Evolutionary conservation across 495 filamentous ascomycete species (phyloP).

Genomic region (Aspergillus haitiensis): DNA sequence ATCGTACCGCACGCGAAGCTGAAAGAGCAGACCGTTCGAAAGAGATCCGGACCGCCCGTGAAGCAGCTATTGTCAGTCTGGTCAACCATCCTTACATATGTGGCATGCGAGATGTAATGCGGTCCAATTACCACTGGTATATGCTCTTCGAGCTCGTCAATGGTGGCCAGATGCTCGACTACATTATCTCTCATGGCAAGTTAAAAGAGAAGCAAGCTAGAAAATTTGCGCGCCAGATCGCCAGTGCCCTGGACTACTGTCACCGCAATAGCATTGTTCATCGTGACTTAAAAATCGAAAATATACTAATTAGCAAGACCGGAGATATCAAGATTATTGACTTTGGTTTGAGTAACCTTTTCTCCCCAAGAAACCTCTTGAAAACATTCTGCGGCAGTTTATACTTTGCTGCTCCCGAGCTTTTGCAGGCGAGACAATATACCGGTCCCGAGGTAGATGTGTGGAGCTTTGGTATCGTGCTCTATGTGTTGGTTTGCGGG

Average conservation of each 20-base stretch:
- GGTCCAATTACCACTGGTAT: constrained; percentile 98
- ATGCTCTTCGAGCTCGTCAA: constrained; percentile 99
- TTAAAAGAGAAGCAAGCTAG: constrained; percentile 98
- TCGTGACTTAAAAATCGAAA: constrained; percentile 97
- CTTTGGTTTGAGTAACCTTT: constrained; percentile 96
- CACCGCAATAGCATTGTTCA: constrained; percentile 99
- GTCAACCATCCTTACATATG: constrained; percentile 96
- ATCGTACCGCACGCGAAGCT: constrained; percentile 74
- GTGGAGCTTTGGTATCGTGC: constrained; percentile 99
- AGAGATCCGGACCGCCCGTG: constrained; percentile 91
- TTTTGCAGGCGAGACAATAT: constrained; percentile 91
- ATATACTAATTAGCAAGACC: constrained; percentile 98
- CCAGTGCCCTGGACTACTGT: constrained; percentile 97
- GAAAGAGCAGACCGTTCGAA: constrained; percentile 93
- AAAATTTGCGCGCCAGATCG: constrained; percentile 96
- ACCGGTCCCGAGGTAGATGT: constrained; percentile 96
- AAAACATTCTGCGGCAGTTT: constrained; percentile 98
- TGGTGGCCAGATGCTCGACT: constrained; percentile 98
- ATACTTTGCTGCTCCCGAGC: constrained; percentile 95
- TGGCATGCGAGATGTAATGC: constrained; percentile 90
- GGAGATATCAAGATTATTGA: constrained; percentile 99
- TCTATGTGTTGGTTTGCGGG: constrained; percentile 96
- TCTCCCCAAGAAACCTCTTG: constrained; percentile 79
- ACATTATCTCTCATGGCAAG: constrained; percentile 97
- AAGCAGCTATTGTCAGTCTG: constrained; percentile 95